Evolutionary conservation across 2,329 filamentous ascomycete species (phyloP).

Genomic region (Lasiodiplodia citricola): DNA sequence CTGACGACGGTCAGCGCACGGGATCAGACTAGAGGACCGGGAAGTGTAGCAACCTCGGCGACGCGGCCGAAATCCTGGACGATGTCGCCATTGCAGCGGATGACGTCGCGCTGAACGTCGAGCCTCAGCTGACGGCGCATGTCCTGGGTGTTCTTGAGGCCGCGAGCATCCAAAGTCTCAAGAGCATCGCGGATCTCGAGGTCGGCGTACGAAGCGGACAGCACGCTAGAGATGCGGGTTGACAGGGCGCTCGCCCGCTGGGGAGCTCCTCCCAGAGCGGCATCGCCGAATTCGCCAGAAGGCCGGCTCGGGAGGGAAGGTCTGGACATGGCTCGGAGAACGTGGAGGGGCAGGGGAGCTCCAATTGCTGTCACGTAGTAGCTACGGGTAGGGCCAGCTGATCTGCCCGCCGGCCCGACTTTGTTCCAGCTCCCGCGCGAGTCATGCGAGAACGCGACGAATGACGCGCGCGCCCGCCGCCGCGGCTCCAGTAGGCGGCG

Average conservation of each 20-base stretch:
- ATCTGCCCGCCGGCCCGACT: conserved; percentile 1
- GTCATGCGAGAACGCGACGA: conserved; percentile 20
- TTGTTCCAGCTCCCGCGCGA: conserved; percentile 8
- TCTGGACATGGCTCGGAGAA: conserved; percentile 14
- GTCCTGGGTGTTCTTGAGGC: conserved; percentile 75
- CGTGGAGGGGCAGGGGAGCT: conserved; percentile 5
- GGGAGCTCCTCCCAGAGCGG: conserved; percentile 7
- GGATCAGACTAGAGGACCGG: too few species aligned
- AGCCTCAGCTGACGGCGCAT: conserved; percentile 79
- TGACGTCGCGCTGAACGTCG: conserved; percentile 88
- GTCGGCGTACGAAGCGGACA: conserved; percentile 92
- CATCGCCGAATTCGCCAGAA: conserved; percentile 23
- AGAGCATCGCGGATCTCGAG: conserved; percentile 88
- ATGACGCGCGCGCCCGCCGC: conserved; percentile 20
- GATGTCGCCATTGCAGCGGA: conserved; percentile 88
- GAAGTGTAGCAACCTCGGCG: conserved; percentile 67
- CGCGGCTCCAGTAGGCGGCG: conserved; percentile 1
- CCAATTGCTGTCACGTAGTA: not conserved
- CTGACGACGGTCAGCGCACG: conserved; percentile 52
- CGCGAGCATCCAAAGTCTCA: conserved; percentile 74
- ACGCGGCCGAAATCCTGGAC: conserved; percentile 87
- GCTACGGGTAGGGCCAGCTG: not conserved
- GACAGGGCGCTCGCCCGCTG: conserved; percentile 68
- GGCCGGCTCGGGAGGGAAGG: conserved; percentile 13
- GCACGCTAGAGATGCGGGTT: conserved; percentile 80